Evolutionary conservation across 2,329 filamentous ascomycete genomes (phyloP).

Genomic region (Exophiala dermatitidis): DNA sequence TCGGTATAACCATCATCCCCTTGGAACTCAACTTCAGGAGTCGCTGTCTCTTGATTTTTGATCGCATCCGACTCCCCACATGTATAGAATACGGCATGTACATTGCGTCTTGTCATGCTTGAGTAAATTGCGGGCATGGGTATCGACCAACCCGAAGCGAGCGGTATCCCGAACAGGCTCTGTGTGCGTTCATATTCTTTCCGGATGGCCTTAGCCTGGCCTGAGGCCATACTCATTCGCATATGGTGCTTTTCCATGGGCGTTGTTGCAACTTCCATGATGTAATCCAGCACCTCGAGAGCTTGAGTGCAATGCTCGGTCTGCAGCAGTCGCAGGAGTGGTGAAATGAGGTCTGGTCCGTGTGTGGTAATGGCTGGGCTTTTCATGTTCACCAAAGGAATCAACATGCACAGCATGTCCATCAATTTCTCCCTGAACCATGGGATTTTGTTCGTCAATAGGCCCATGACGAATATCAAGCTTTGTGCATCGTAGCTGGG

Average conservation of each 20-base stretch:
- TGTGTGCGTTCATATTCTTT: slow-evolving; percentile 94
- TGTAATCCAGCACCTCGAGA: slow-evolving; percentile 82
- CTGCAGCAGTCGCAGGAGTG: slow-evolving; percentile 77
- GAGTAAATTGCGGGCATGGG: slow-evolving; percentile 88
- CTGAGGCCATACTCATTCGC: slow-evolving; percentile 94
- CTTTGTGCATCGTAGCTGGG: slow-evolving; percentile 75
- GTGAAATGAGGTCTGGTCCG: slow-evolving; percentile 90
- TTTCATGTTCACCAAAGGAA: slow-evolving; percentile 88
- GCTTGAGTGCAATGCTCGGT: slow-evolving; percentile 92
- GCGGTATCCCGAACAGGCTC: slow-evolving; percentile 92
- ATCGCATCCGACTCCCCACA: slow-evolving; percentile 63
- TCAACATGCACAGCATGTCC: slow-evolving; percentile 75
- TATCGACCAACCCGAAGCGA: slow-evolving; percentile 92
- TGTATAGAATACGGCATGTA: slow-evolving; percentile 93
- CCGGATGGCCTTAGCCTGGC: slow-evolving; percentile 73
- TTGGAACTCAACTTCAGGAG: slow-evolving; percentile 87
- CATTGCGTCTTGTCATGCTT: slow-evolving; percentile 76
- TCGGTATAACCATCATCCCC: slow-evolving; percentile 78
- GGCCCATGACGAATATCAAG: slow-evolving; percentile 81
- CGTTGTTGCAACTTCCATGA: slow-evolving; percentile 87
- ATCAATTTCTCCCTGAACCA: slow-evolving; percentile 94
- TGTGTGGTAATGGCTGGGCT: slow-evolving; percentile 83
- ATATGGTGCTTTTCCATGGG: slow-evolving; percentile 91
- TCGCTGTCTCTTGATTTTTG: slow-evolving; percentile 57
- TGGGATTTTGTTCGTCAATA: slow-evolving; percentile 77